A percentile compares a stretch with the other conserved stretches of the same genome.
phyloP scores from a whole-genome alignment of 176 grass and related monocot genomes.

The Aegilops umbellulata region DNA sequence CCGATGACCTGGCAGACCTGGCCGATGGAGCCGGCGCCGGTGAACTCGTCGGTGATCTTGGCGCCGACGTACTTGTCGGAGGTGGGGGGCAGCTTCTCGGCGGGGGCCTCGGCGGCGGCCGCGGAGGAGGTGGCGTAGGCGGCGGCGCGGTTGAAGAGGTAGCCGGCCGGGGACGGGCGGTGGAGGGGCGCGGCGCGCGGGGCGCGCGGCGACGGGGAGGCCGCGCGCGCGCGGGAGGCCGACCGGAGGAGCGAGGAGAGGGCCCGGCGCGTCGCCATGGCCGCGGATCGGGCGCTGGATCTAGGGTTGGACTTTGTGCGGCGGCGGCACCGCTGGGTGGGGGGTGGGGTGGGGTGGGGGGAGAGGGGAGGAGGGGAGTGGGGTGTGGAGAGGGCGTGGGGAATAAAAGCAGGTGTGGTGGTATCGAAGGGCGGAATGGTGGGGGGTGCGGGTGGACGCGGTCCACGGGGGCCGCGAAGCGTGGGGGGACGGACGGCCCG shows the following conservation, averaged over 20 bases:
- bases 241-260: conserved; percentile 72
- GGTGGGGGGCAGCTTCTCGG: conserved; percentile 13
- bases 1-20: conserved; percentile 98
- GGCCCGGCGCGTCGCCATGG: conserved; percentile 88
- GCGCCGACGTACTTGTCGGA: conserved; percentile 40
- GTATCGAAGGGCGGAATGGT: conserved; percentile 31
- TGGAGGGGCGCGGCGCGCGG: conserved; percentile 34
- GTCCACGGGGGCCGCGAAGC: conserved; percentile 24
- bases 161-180: conserved; percentile 63
- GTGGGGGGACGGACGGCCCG: not conserved
- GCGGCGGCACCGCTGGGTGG: conserved; percentile 44
- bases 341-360: not conserved
- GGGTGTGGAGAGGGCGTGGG: conserved; percentile 6
- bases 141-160: conserved; percentile 67
- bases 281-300: conserved; percentile 45
- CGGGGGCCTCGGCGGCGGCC: not conserved
- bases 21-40: conserved; percentile 82
- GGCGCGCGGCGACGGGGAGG: conserved; percentile 46
- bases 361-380: not conserved
- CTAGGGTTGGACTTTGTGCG: conserved; percentile 55
- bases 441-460: conserved; percentile 9
- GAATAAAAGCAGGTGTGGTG: conserved; percentile 39
- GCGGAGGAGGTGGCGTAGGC: conserved; percentile 58
- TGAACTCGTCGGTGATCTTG: conserved; percentile 98
- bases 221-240: conserved; percentile 40